Conservation (phyloP, 1,284 basidiomycete genomes). For the Dichomitus squalens region DNA sequence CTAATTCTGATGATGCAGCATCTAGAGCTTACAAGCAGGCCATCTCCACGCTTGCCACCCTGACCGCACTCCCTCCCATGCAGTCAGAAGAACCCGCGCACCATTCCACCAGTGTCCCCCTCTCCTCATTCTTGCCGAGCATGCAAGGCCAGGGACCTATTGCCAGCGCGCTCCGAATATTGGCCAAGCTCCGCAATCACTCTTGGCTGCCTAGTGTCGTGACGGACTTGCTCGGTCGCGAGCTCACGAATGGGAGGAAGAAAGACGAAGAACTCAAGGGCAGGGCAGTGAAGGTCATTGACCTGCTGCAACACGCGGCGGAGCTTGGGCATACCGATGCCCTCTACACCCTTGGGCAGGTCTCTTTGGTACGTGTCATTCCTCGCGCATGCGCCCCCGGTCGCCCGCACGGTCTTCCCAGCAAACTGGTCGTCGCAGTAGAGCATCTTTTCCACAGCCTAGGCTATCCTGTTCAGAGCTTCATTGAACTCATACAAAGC, state of each 20-base stretch:
- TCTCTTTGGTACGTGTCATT: slow-evolving; percentile 65
- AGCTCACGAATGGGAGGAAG: slow-evolving; percentile 45
- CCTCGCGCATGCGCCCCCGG: too few relatives aligned
- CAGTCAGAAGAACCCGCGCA: slow-evolving; percentile 53
- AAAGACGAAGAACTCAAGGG: slow-evolving; percentile 63
- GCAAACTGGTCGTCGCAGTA: too few relatives aligned
- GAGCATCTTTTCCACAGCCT: too few relatives aligned
- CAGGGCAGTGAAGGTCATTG: slow-evolving; percentile 76
- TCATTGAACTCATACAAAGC: too few relatives aligned
- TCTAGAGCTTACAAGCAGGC: slow-evolving; percentile 74
- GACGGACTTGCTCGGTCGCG: slow-evolving; percentile 42
- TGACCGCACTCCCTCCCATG: slow-evolving; percentile 58
- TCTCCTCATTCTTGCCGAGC: slow-evolving; percentile 65
- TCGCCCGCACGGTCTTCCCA: too few relatives aligned
- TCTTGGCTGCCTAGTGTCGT: slow-evolving; percentile 48
- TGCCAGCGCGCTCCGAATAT: slow-evolving; percentile 65
- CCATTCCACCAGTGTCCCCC: slow-evolving; percentile 52
- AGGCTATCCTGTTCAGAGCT: too few relatives aligned
- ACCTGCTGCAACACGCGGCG: slow-evolving; percentile 77
- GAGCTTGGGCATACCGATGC: slow-evolving; percentile 81
- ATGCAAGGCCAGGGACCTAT: slow-evolving; percentile 74
- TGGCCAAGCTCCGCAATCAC: slow-evolving; percentile 60
- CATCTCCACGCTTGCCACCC: slow-evolving; percentile 57
- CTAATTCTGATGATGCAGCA: slow-evolving; percentile 43
- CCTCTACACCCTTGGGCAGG: slow-evolving; percentile 66